Evolutionary conservation across 805 yeast species (phyloP).

Genomic region (Diddensiella santjacobensis): DNA sequence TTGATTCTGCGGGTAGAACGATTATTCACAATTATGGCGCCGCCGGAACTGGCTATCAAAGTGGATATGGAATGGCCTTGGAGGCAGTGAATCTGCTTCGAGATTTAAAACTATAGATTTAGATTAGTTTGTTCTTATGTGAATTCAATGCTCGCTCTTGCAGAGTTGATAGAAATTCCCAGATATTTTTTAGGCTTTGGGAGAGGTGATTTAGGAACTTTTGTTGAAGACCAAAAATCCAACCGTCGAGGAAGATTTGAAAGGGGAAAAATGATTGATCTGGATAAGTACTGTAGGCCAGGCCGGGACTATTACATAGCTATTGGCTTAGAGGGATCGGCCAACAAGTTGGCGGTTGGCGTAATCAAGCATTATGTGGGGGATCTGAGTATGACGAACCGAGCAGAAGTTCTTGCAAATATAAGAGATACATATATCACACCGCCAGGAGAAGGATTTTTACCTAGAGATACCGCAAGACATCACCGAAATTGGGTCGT

Average conservation of each 20-base stretch:
- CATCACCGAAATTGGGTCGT: constrained; percentile 96
- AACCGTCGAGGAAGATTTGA: too few species aligned
- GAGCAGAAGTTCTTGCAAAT: constrained; percentile 79
- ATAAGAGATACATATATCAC: constrained; percentile 92
- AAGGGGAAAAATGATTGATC: constrained; percentile 32
- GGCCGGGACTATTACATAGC: constrained; percentile 52
- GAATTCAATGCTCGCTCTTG: too few species aligned
- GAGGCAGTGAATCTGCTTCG: constrained; percentile 32
- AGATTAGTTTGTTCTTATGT: too few species aligned
- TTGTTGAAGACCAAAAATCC: too few species aligned
- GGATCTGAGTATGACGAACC: constrained; percentile 48
- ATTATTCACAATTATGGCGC: constrained; percentile 77
- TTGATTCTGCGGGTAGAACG: constrained; percentile 35
- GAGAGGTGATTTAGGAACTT: too few species aligned
- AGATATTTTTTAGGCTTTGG: not conserved
- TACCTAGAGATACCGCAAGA: constrained; percentile 94
- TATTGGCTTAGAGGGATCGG: constrained; percentile 93
- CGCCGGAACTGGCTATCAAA: constrained; percentile 75
- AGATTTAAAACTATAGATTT: not conserved
- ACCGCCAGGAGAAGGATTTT: constrained; percentile 97
- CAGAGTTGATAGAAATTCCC: not conserved
- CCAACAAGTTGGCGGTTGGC: constrained; percentile 94
- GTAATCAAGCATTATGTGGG: constrained; percentile 73
- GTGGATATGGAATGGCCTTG: constrained; percentile 62
- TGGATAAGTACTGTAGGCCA: constrained; percentile 41